Conservation (phyloP, 2,329 filamentous ascomycete genomes). For the Dothiorella sarmentorum region DNA sequence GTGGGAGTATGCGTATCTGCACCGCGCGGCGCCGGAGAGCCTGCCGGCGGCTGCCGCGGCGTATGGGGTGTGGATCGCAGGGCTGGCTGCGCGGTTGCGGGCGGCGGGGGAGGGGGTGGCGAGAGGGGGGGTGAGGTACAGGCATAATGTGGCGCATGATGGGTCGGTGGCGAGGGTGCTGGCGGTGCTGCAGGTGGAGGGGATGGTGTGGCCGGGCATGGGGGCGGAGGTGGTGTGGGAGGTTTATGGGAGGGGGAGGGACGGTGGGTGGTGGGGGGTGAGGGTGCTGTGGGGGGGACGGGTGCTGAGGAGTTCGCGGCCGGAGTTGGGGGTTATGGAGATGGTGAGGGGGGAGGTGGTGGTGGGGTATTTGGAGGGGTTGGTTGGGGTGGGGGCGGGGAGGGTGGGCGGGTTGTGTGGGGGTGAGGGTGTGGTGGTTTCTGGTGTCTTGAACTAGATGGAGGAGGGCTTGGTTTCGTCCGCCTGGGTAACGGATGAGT, state of each 20-base stretch:
- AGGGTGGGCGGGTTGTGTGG: conserved; percentile 33
- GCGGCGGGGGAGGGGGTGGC: conserved; percentile 44
- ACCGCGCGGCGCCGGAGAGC: conserved; percentile 55
- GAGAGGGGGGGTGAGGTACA: conserved; percentile 50
- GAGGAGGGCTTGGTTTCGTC: no score
- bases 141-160: conserved; percentile 79
- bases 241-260: conserved; percentile 47
- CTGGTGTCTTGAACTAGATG: no score
- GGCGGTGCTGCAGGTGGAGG: conserved; percentile 66
- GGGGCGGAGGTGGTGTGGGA: conserved; percentile 76
- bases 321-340: conserved; percentile 63
- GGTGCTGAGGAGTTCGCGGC: conserved; percentile 64
- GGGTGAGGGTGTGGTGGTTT: no score
- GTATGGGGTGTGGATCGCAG: conserved; percentile 71
- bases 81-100: conserved; percentile 65
- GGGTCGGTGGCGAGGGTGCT: conserved; percentile 67
- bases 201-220: conserved; percentile 85
- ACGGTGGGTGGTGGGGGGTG: neutral
- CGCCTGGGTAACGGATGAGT: no score
- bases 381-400: conserved; percentile 56
- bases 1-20: conserved; percentile 77
- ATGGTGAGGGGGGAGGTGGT: conserved; percentile 66
- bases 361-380: conserved; percentile 66
- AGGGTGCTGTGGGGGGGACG: conserved; percentile 69
- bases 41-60: conserved; percentile 60